Conservation (phyloP, 495 filamentous ascomycete species). For the Penicillium desertorum region DNA sequence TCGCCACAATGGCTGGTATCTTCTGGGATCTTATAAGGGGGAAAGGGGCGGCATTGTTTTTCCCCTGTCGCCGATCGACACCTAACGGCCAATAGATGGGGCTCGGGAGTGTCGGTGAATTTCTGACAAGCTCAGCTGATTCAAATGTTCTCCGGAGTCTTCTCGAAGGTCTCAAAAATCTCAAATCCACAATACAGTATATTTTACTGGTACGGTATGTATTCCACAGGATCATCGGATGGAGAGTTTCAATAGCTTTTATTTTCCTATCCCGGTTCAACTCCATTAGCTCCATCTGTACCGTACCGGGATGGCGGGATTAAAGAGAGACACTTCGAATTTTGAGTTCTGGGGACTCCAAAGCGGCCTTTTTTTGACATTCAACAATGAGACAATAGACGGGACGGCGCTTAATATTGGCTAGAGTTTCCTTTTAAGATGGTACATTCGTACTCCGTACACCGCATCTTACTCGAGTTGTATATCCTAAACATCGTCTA, state of each 20-base stretch:
- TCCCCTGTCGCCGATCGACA: conserved; percentile 21
- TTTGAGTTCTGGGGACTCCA: conserved; percentile 2
- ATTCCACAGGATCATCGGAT: conserved; percentile 18
- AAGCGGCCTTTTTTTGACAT: background rate
- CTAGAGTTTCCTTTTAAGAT: background rate
- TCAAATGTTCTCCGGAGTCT: conserved; percentile 12
- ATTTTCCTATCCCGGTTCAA: conserved; percentile 2
- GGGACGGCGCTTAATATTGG: background rate
- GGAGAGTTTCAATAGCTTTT: conserved; percentile 15
- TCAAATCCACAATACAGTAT: background rate
- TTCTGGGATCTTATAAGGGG: background rate
- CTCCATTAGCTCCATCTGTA: conserved; percentile 5
- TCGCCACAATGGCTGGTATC: conserved; percentile 6
- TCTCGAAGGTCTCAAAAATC: conserved; percentile 26
- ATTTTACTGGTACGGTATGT: conserved; percentile 9
- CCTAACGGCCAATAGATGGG: conserved; percentile 20
- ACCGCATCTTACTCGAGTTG: conserved; percentile 3
- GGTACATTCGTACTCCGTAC: background rate
- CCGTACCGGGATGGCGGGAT: conserved; percentile 3
- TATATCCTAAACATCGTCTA: background rate
- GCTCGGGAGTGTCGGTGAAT: conserved; percentile 34
- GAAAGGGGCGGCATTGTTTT: conserved; percentile 9
- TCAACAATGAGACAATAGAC: conserved; percentile 8
- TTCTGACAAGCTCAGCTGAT: conserved; percentile 32
- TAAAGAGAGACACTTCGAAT: background rate